Evolutionary conservation across 2,329 filamentous ascomycete genomes (phyloP), one percentile per base, ranked within the genome.

Genomic region (Aureobasidium leucospermi): DNA sequence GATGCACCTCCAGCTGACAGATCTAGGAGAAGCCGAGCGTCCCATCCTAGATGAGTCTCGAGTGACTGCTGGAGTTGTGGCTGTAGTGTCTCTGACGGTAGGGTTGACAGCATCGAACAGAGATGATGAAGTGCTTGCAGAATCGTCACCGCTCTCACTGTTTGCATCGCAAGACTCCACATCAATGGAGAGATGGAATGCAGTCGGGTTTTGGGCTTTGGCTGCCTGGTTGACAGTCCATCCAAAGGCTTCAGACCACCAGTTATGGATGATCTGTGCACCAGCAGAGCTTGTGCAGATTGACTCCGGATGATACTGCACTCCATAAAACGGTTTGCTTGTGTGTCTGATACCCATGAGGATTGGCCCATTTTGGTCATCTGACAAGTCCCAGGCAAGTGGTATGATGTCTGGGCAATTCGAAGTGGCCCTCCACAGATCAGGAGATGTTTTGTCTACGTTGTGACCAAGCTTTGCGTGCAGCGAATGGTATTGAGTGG

Each of bases 291-390:
- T 88, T 4, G 91, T 95, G 70, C 90, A 96, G 13, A 90, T 83
- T 0, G 90, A 96, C 71, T 96, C 91, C 0, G 91, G 91, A 68
- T 96, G 91, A 67, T 94, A 96, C 69, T 96, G 92, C 16, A 96
- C 79, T 0, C 88, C 92, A 86, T 88, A 95, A 63, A 93, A 88
- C 0, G 92, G 91, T 64, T 84, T 86, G 1, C 64, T 68, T 16
- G 70, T 74, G 70, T 96, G 90, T 63, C 79, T 83, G 15, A 86
- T 84, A 0, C 82, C 89, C 89, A 95, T 95, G n/a, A 94, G 73
- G 3, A 91, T 78, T n/a, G 74, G 70, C 1, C 76, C 80, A 63
- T 85, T 85, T 0, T 51, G 59, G 5, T 67, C 64, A 60, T 75
- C 74, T 60, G 74, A 73, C 16, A 76, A 69, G 57, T 78, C 76